Evolutionary conservation across 257 asterid species (phyloP).

Genomic region (Penstemon barbatus): DNA sequence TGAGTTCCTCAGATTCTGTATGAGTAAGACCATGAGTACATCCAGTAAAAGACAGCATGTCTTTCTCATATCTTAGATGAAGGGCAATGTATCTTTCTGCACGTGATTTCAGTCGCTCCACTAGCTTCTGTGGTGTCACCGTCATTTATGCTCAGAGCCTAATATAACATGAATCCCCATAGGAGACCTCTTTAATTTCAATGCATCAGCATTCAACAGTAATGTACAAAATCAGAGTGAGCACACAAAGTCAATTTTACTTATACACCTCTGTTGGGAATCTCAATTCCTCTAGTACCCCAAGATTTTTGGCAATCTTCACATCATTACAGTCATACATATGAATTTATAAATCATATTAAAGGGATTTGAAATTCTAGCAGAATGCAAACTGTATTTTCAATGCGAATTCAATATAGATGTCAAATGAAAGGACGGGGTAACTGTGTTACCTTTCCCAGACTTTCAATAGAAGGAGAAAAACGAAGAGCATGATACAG

Average conservation of each 20-base stretch:
- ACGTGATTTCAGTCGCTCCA: constrained; percentile 75
- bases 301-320: constrained; percentile 12
- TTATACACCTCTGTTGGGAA: constrained; percentile 6
- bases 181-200: constrained; percentile 64
- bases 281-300: constrained; percentile 12
- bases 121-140: constrained; percentile 95
- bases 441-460: constrained; percentile 69
- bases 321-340: neutral
- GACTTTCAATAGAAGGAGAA: constrained; percentile 71
- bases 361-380: constrained; percentile 1
- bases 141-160: constrained; percentile 78
- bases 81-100: constrained; percentile 81
- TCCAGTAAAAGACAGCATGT: constrained; percentile 97
- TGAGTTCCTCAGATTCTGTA: constrained; percentile 84
- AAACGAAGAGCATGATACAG: constrained; percentile 81
- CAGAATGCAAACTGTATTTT: constrained; percentile 14
- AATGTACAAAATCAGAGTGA: constrained; percentile 24
- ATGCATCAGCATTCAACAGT: constrained; percentile 35
- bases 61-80: constrained; percentile 93
- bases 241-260: constrained; percentile 6
- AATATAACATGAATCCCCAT: constrained; percentile 63
- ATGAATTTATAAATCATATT: constrained; percentile 9
- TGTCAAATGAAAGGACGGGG: constrained; percentile 22
- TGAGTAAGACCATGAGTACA: constrained; percentile 83
- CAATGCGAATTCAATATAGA: constrained; percentile 28